These are phyloP conservation scores for Aspergillus sp. DNA, from an alignment of 2,329 filamentous ascomycete species.

Conservation along the genomic window DNA sequence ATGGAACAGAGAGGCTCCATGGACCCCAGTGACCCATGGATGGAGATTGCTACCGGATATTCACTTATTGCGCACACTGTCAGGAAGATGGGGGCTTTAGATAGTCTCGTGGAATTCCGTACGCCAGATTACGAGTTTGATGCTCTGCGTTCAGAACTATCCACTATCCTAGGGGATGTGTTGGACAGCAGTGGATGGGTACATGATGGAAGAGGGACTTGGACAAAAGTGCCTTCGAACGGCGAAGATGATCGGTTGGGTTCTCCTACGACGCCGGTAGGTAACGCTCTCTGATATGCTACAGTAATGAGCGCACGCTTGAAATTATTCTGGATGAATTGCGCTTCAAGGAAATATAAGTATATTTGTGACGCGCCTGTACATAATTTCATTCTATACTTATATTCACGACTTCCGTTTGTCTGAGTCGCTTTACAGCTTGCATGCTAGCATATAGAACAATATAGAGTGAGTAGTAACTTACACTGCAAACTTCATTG, in stretches of 20 bases:
- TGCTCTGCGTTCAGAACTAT: constrained; percentile 30
- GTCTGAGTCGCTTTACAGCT: too few relatives aligned
- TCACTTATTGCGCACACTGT: constrained; percentile 46
- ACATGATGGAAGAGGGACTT: constrained; percentile 34
- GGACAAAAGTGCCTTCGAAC: constrained; percentile 22
- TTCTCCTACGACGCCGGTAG: not conserved
- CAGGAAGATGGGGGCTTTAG: constrained; percentile 23
- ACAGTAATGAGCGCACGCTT: not conserved
- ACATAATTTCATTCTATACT: not conserved
- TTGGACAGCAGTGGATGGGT: constrained; percentile 30
- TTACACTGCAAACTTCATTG: too few relatives aligned
- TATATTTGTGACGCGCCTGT: not conserved
- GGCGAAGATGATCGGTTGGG: too few relatives aligned
- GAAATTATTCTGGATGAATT: not conserved
- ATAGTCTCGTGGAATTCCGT: constrained; percentile 28
- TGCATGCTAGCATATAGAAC: too few relatives aligned
- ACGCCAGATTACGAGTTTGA: constrained; percentile 36
- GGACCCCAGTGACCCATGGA: constrained; percentile 52
- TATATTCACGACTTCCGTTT: too few relatives aligned
- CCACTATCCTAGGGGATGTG: constrained; percentile 25
- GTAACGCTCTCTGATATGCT: not conserved
- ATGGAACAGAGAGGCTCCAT: constrained; percentile 42
- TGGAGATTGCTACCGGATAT: constrained; percentile 57
- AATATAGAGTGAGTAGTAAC: too few relatives aligned
- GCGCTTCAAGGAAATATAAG: not conserved